These are phyloP conservation scores for Letharia columbiana DNA, from an alignment of 495 filamentous ascomycete species.

Conservation along the genomic window DNA sequence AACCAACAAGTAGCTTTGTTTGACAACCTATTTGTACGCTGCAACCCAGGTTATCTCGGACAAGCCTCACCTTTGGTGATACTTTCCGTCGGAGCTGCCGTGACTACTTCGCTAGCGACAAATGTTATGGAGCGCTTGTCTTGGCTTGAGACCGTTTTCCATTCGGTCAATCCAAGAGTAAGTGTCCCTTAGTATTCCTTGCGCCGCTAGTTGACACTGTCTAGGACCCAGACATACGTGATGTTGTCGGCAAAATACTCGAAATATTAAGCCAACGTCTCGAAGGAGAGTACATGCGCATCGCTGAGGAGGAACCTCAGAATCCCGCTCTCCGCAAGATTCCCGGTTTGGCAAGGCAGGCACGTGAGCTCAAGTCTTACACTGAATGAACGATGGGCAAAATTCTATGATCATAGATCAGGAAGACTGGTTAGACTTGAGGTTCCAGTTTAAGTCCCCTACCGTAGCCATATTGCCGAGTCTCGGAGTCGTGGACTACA, in stretches of 20 bases:
- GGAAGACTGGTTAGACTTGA: not conserved
- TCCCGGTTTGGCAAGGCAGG: slow-evolving; percentile 44
- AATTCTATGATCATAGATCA: not conserved
- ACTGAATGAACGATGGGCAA: not conserved
- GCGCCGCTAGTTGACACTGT: slow-evolving; percentile 1
- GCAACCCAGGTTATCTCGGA: slow-evolving; percentile 61
- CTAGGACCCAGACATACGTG: slow-evolving; percentile 67
- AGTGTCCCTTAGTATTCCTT: slow-evolving; percentile 18
- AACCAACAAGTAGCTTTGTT: slow-evolving; percentile 66
- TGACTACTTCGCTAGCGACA: slow-evolving; percentile 61
- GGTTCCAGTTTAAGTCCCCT: no score
- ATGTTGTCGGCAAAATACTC: slow-evolving; percentile 58
- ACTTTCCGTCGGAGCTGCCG: slow-evolving; percentile 74
- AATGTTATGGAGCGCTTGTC: slow-evolving; percentile 58
- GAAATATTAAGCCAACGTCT: slow-evolving; percentile 61
- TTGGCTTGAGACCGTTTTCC: slow-evolving; percentile 70
- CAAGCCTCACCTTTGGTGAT: slow-evolving; percentile 67
- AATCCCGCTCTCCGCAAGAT: slow-evolving; percentile 58
- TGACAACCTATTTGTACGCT: slow-evolving; percentile 65
- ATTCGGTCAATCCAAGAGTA: slow-evolving; percentile 43
- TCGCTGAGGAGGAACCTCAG: slow-evolving; percentile 51
- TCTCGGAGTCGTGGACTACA: not conserved
- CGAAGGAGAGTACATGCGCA: slow-evolving; percentile 59
- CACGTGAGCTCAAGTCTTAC: slow-evolving; percentile 40
- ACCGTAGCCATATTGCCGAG: not conserved